Evolutionary conservation across 805 yeast genomes (phyloP).

Genomic region (Saturnispora bothae): DNA sequence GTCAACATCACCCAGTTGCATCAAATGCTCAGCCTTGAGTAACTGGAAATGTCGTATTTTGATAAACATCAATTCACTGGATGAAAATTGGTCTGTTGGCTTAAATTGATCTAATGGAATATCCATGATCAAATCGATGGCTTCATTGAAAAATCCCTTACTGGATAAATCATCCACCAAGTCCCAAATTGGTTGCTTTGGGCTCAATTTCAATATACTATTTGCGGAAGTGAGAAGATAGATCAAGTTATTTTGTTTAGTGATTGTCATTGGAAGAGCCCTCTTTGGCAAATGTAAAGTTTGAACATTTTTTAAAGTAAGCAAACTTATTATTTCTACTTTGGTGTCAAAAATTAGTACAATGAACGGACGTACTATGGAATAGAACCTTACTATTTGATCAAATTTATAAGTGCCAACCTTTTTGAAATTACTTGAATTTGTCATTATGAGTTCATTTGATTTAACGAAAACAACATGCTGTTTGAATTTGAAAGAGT

Average conservation of each 20-base stretch:
- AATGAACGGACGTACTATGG: constrained; percentile 36
- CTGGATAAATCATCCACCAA: constrained; percentile 22
- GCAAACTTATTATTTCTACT: constrained; percentile 30
- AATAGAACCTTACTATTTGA: constrained; percentile 28
- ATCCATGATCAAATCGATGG: constrained; percentile 32
- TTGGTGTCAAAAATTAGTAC: constrained; percentile 22
- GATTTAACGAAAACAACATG: constrained; percentile 22
- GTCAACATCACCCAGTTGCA: too few relatives aligned
- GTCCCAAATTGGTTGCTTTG: too few relatives aligned
- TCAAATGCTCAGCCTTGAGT: constrained; percentile 25
- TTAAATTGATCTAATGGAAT: constrained; percentile 18
- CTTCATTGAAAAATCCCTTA: constrained; percentile 29
- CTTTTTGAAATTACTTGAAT: too few relatives aligned
- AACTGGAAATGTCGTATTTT: constrained; percentile 36
- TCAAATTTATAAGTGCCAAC: constrained; percentile 19
- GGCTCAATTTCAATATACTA: too few relatives aligned
- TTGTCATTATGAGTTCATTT: too few relatives aligned
- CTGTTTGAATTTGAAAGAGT: constrained; percentile 1
- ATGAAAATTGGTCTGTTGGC: constrained; percentile 9
- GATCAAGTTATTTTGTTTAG: too few relatives aligned
- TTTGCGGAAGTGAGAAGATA: too few relatives aligned
- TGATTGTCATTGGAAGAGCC: too few relatives aligned
- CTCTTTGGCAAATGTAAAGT: too few relatives aligned
- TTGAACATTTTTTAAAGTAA: constrained; percentile 29
- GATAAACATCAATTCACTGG: constrained; percentile 24